Base-by-base conservation (phyloP, 371 early-diverging fungal genomes). In the Mucor circinelloides region DNA sequence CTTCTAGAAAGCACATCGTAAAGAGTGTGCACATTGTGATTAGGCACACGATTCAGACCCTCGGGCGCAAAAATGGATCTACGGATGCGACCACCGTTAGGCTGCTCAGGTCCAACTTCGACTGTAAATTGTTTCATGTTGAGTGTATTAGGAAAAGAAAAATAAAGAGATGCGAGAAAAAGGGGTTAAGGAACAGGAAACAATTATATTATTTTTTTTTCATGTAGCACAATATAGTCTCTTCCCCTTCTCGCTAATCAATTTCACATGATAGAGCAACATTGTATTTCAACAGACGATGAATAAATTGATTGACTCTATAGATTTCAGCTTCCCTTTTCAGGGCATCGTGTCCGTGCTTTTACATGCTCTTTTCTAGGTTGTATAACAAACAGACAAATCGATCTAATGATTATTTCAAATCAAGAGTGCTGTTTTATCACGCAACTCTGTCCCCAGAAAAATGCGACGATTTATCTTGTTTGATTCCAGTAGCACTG, bases 1-100 rank as follows among this genome's bases (percentile, higher is more conserved):
- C 81, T 81, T 61, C 88, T 72, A 61, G 70, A 70, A 36, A 92
- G 27, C 21, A 91, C 79, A 64, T 92, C 93, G 72, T 87, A 90
- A 36, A 92, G 77, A 12, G 93, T 91, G 72, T 80, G 80, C 70
- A 90, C 82, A 30, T 82, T 79, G 12, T 82, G 73, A 32, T 67
- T 63, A 38, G 89, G 89, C 2, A 71, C 64, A 64, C 77, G 71
- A 64, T 81, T 64, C 59, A 90, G 77, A 32, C 74, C 77, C 65
- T 87, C 79, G 21, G 85, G 83, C 10, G 82, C 74, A 57, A 78
- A 76, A 42, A 70, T 60, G 36, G 82, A 78, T 70, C 88, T 81
- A 61, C 88, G 73, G 48, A 82, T 79, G 32, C 78, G 82, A 60
- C 86, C 86, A 56, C 84, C 84, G 58, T 83, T 79, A 38, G 73